Conservation (phyloP, 441 rosid species). For the Gossypium davidsonii region DNA sequence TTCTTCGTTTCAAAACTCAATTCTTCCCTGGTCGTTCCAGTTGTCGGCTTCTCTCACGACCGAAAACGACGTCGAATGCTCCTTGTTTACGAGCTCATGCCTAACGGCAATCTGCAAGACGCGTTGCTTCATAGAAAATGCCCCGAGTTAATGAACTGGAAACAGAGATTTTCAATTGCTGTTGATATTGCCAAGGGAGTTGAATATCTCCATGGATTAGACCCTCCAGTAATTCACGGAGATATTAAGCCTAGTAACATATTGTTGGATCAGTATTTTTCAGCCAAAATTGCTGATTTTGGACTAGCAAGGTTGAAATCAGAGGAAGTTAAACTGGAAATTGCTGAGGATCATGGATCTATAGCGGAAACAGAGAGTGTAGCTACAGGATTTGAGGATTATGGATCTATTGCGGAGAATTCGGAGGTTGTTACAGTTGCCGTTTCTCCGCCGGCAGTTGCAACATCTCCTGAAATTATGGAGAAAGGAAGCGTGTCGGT, state of each 20-base stretch:
- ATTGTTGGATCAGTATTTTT: constrained; percentile 54
- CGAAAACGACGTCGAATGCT: constrained; percentile 57
- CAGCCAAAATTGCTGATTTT: constrained; percentile 71
- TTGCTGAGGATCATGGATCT: constrained; percentile 54
- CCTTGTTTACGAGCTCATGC: constrained; percentile 74
- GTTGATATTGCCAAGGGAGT: constrained; percentile 63
- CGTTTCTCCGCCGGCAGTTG: constrained; percentile 15
- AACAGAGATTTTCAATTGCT: constrained; percentile 41
- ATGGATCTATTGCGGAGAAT: constrained; percentile 23
- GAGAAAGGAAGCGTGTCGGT: constrained; percentile 19
- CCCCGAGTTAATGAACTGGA: constrained; percentile 60
- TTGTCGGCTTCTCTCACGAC: constrained; percentile 67
- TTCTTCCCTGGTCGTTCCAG: constrained; percentile 49
- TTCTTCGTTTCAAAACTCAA: constrained; percentile 61
- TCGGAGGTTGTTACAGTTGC: constrained; percentile 12
- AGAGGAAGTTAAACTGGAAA: constrained; percentile 32
- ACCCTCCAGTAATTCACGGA: constrained; percentile 70
- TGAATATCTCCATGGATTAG: constrained; percentile 56
- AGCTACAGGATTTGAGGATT: constrained; percentile 55
- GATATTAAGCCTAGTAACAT: constrained; percentile 81
- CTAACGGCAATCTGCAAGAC: constrained; percentile 76
- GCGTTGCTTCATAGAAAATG: constrained; percentile 60
- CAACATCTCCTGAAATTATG: constrained; percentile 23
- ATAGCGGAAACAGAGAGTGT: constrained; percentile 66
- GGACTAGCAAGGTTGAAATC: constrained; percentile 69